Evolutionary conservation across 2,329 filamentous ascomycete genomes (phyloP).

Genomic region (Calonectria pauciramosa): DNA sequence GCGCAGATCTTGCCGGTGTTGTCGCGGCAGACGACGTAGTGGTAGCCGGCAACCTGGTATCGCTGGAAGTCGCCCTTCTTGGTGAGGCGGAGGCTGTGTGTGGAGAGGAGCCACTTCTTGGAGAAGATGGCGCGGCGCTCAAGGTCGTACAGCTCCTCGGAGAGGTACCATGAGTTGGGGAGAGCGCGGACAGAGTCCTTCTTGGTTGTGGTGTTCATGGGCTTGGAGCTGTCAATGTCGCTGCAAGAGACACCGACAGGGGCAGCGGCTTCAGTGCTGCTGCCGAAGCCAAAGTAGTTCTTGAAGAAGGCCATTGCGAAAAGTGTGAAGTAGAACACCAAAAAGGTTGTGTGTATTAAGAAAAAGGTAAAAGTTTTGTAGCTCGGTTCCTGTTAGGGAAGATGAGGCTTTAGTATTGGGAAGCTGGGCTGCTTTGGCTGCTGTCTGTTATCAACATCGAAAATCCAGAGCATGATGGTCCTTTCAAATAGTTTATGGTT

Average conservation of each 20-base stretch:
- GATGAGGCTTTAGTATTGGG: background rate
- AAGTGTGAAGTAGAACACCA: background rate
- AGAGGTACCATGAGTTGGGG: slow-evolving; percentile 65
- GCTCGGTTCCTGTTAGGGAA: slow-evolving; percentile 5
- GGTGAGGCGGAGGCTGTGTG: slow-evolving; percentile 63
- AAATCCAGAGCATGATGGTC: background rate
- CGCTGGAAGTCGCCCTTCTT: slow-evolving; percentile 69
- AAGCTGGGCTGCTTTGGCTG: slow-evolving; percentile 7
- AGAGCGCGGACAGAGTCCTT: slow-evolving; percentile 51
- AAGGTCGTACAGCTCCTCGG: slow-evolving; percentile 66
- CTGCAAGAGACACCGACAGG: background rate
- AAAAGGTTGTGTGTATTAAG: background rate
- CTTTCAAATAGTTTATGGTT: slow-evolving; percentile 19
- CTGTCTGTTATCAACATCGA: slow-evolving; percentile 3
- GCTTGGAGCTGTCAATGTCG: background rate
- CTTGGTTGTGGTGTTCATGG: slow-evolving; percentile 4
- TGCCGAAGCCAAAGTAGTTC: slow-evolving; percentile 17
- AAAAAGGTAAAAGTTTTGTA: background rate
- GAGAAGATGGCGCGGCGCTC: slow-evolving; percentile 70
- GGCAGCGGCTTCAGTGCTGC: background rate
- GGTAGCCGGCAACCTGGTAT: slow-evolving; percentile 67
- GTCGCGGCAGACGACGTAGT: slow-evolving; percentile 61
- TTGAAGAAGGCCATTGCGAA: slow-evolving; percentile 12
- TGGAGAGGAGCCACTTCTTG: slow-evolving; percentile 67
- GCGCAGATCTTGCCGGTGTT: slow-evolving; percentile 64